Conservation (phyloP, 192 early-diverging fungal species). For the Cetraspora pellucida region DNA sequence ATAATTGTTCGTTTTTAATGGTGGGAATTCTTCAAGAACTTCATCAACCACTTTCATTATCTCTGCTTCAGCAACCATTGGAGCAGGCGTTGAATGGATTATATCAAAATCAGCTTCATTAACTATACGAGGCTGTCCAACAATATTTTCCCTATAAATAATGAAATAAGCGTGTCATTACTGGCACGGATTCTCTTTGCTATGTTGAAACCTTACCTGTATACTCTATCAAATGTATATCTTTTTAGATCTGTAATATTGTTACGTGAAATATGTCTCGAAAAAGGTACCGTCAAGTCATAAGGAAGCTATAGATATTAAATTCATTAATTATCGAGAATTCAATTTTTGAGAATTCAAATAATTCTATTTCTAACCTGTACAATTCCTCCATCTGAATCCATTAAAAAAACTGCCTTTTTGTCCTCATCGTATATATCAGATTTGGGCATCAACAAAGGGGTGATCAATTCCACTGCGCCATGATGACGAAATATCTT, state of each 20-base stretch:
- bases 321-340: neutral
- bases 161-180: neutral
- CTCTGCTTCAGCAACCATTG: constrained; percentile 86
- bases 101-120: constrained; percentile 92
- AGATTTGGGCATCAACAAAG: constrained; percentile 80
- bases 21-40: constrained; percentile 68
- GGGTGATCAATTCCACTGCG: constrained; percentile 80
- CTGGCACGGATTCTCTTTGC: neutral
- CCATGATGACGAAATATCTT: constrained; percentile 83
- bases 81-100: constrained; percentile 61
- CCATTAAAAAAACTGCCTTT: constrained; percentile 77
- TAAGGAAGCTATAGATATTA: constrained; percentile 61
- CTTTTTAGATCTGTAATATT: constrained; percentile 77
- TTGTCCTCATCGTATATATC: constrained; percentile 69
- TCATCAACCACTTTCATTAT: constrained; percentile 81
- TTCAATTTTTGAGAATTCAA: neutral
- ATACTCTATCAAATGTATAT: constrained; percentile 84
- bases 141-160: constrained; percentile 60
- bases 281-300: constrained; percentile 92
- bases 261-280: constrained; percentile 77
- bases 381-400: constrained; percentile 79
- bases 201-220: constrained; percentile 36
- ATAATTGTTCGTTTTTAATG: constrained; percentile 57
- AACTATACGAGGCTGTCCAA: constrained; percentile 78
- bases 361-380: constrained; percentile 34